Evolutionary conservation across 2,329 filamentous ascomycete species (phyloP).

Genomic region (Claviceps maximensis): DNA sequence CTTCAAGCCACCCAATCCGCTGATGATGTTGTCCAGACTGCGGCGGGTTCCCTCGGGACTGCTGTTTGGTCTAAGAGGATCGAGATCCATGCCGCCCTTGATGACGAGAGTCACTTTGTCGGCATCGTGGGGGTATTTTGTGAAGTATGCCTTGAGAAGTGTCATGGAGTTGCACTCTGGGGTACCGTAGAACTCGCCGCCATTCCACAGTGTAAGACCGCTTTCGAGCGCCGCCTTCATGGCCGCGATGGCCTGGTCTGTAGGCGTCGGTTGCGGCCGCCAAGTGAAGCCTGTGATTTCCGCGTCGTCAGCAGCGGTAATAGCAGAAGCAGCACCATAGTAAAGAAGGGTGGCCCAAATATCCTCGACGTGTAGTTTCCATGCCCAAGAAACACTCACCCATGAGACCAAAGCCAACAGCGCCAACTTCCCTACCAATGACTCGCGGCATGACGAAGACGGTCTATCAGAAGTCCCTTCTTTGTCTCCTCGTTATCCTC

Average conservation of each 20-base stretch:
- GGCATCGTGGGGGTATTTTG: slow-evolving; percentile 49
- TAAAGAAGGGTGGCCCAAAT: too few relatives aligned
- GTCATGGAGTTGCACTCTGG: slow-evolving; percentile 44
- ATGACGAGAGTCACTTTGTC: slow-evolving; percentile 47
- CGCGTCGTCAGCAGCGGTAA: background rate
- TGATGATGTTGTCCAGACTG: slow-evolving; percentile 44
- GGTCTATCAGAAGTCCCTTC: too few relatives aligned
- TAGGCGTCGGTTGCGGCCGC: slow-evolving; percentile 24
- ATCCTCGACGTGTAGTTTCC: too few relatives aligned
- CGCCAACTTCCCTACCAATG: slow-evolving; percentile 30
- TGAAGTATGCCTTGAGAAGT: slow-evolving; percentile 49
- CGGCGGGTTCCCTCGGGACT: slow-evolving; percentile 39
- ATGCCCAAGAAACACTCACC: slow-evolving; percentile 20
- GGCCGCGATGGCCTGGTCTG: slow-evolving; percentile 37
- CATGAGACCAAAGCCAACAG: slow-evolving; percentile 43
- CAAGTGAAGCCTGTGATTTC: slow-evolving; percentile 27
- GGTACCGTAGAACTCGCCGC: slow-evolving; percentile 51
- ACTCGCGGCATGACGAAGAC: slow-evolving; percentile 1
- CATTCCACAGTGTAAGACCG: slow-evolving; percentile 45
- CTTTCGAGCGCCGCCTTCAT: slow-evolving; percentile 38
- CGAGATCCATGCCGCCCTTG: slow-evolving; percentile 38
- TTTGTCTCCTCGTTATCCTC: background rate
- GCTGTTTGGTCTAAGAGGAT: slow-evolving; percentile 29
- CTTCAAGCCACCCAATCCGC: slow-evolving; percentile 38
- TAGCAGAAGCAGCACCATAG: background rate